phyloP scores from a whole-genome alignment of 495 filamentous ascomycete species.

The Penicillium taxi region DNA sequence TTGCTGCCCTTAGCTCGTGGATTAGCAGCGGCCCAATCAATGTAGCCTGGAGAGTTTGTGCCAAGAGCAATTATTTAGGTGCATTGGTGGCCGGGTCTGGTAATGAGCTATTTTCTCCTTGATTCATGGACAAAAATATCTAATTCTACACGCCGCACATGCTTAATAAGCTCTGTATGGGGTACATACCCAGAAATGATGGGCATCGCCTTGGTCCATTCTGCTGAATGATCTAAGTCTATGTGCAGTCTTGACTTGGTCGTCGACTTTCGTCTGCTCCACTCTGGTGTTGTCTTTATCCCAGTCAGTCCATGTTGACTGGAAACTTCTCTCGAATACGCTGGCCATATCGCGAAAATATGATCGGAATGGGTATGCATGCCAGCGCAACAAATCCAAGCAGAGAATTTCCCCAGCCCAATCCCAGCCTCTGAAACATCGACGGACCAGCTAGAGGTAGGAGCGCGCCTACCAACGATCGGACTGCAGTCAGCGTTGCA shows the following conservation, averaged over 20 bases:
- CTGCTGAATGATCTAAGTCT: too few species aligned
- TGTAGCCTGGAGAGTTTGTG: conserved; percentile 52
- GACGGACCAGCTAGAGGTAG: conserved; percentile 55
- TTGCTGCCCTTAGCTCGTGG: conserved; percentile 60
- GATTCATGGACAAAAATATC: too few species aligned
- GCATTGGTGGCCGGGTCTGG: conserved; percentile 38
- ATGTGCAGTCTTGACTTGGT: too few species aligned
- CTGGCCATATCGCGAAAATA: conserved; percentile 27
- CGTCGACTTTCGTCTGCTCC: background rate
- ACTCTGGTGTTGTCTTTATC: background rate
- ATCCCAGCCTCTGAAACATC: conserved; percentile 53
- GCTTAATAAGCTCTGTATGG: too few species aligned
- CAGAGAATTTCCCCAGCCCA: conserved; percentile 62
- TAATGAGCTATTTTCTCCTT: conserved; percentile 35
- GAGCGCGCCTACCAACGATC: conserved; percentile 52
- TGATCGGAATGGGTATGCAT: conserved; percentile 29
- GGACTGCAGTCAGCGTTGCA: conserved; percentile 48
- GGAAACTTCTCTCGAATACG: conserved; percentile 22
- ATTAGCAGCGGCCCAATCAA: conserved; percentile 33
- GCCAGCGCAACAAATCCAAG: conserved; percentile 56
- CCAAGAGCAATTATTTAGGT: conserved; percentile 48
- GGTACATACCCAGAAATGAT: too few species aligned
- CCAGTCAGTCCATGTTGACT: conserved; percentile 12
- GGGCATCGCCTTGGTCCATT: too few species aligned
- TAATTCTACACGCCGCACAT: too few species aligned